These are phyloP conservation scores for Solanum dulcamara DNA, from an alignment of 257 asterid genomes.

Conservation along the genomic window DNA sequence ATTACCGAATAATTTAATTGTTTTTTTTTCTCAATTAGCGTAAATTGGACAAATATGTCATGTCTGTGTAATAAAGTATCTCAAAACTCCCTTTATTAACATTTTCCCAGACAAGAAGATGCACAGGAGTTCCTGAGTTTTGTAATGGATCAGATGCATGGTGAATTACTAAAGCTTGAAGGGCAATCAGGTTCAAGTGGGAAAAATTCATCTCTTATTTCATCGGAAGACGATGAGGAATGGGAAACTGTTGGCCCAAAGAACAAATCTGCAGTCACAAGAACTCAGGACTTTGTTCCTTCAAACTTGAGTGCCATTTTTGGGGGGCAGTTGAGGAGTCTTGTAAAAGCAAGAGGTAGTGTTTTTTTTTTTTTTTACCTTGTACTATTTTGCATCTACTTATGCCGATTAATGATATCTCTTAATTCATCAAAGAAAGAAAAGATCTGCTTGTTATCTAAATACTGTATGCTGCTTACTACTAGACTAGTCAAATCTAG, in stretches of 20 bases:
- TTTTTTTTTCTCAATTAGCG: background rate
- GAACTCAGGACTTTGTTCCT: conserved; percentile 67
- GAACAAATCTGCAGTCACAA: conserved; percentile 91
- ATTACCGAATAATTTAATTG: background rate
- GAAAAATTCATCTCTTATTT: conserved; percentile 44
- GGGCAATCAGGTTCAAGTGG: conserved; percentile 52
- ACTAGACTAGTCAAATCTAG: background rate
- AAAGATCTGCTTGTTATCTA: background rate
- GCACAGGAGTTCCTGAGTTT: conserved; percentile 89
- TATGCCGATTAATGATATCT: background rate
- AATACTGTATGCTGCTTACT: background rate
- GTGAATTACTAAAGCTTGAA: conserved; percentile 71
- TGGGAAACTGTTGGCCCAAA: conserved; percentile 99
- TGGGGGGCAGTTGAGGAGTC: conserved; percentile 78
- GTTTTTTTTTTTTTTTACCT: background rate
- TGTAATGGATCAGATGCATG: conserved; percentile 87
- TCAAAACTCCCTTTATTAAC: background rate
- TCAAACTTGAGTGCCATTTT: conserved; percentile 73
- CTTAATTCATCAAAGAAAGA: background rate
- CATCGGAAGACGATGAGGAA: conserved; percentile 76
- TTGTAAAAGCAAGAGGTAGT: conserved; percentile 72
- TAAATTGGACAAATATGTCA: background rate
- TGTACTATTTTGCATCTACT: background rate
- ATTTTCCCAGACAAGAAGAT: conserved; percentile 76
- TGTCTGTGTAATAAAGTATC: background rate